Evolutionary conservation across 352 stramenopile genomes (phyloP), one percentile per base, ranked within the genome.

Genomic region (Phytophthora citricola): DNA sequence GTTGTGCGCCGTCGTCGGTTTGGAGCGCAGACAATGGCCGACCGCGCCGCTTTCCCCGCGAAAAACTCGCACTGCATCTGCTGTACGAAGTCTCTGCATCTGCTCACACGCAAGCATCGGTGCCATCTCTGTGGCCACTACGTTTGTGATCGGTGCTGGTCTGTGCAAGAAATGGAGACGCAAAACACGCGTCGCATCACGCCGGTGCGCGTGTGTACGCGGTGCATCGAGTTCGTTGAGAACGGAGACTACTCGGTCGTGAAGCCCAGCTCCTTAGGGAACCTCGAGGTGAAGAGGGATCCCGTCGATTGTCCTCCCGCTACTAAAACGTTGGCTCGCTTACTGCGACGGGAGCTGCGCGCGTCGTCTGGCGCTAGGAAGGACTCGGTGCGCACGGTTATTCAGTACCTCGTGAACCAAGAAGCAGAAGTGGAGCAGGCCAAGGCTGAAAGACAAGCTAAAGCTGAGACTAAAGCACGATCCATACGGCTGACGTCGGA

Each of bases 181-280:
- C 59, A 69, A 17, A 51, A 32, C 5, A 43, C 59, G 8, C 41
- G 54, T 0, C 49, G 68, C 11, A 24, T 78, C 26, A 69, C 71
- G 10, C 59, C 58, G 7, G 59, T 86, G 15, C 75, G 79, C 24
- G 61, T 87, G 14, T 90, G 81, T 43, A 31, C 48, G 3, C 63
- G 67, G 9, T 90, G 81, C 54, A 59, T 87, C 10, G 71, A 77
- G 22, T 73, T 71, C n/a, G 77, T 90, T 11, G 76, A 90, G 40
- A 57, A 63, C 12, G 75, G 78, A 48, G 75, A 88, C 54, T 90
- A 85, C 46, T 56, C 67, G 9, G 60, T 45, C 10, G 69, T 77
- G 24, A 43, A 60, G 1, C 56, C 45, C 1, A 53, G 5, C 24
- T 78, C 46, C 2, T 31, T 70, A 9, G 68, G 68, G 2, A 51